phyloP scores from a whole-genome alignment of 106 monocot genomes.

The Dendrobium catenatum region DNA sequence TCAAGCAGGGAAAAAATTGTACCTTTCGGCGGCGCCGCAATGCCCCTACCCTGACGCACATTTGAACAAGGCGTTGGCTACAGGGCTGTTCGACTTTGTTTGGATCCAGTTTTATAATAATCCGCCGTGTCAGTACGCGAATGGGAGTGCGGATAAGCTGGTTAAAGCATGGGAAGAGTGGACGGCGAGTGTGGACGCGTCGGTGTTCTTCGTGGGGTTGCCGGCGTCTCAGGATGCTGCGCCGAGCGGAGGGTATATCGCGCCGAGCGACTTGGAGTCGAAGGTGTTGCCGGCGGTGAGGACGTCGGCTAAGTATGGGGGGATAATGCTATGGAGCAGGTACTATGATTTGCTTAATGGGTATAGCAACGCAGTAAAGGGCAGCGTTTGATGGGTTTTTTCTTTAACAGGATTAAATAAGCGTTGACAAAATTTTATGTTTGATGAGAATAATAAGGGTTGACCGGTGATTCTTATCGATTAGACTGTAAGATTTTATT shows the following conservation, averaged over 20 bases:
- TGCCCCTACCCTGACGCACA: conserved; percentile 42
- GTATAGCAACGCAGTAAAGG: conserved; percentile 24
- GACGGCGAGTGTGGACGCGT: conserved; percentile 28
- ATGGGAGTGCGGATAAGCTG: conserved; percentile 14
- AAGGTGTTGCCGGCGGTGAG: conserved; percentile 38
- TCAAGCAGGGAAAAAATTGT: conserved; percentile 22
- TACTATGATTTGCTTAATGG: conserved; percentile 32
- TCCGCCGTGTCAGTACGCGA: conserved; percentile 32
- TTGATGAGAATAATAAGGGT: too few species aligned
- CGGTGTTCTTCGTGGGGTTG: conserved; percentile 30
- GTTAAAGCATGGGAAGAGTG: conserved; percentile 30
- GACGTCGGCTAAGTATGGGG: conserved; percentile 34
- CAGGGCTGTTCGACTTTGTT: conserved; percentile 41
- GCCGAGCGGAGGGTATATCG: conserved; percentile 42
- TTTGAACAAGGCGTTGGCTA: conserved; percentile 23
- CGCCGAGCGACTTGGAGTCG: conserved; percentile 21
- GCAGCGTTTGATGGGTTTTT: conserved; percentile 23
- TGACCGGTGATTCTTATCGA: too few species aligned
- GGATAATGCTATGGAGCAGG: conserved; percentile 54
- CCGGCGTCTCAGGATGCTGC: conserved; percentile 35
- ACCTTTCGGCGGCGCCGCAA: conserved; percentile 51
- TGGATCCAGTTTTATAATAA: conserved; percentile 72
- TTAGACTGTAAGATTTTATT: too few species aligned
- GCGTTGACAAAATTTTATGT: too few species aligned
- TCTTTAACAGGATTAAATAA: too few species aligned